phyloP scores from a whole-genome alignment of 768 basidiomycete species.

The Trametes maxima region DNA sequence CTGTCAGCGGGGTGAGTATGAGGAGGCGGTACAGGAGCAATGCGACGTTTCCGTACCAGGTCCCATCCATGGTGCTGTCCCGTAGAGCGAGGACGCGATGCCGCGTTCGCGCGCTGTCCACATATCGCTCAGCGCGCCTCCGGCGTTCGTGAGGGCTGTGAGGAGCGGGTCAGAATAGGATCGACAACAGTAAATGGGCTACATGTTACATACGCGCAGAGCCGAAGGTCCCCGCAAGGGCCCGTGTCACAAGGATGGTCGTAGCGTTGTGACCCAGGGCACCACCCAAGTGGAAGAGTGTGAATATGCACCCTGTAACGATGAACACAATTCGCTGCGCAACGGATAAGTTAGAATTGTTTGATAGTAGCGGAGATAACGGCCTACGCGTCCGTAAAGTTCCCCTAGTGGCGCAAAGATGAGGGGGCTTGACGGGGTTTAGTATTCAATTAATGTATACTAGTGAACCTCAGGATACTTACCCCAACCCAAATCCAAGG shows the following conservation, averaged over 20 bases:
- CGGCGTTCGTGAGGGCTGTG: slow-evolving; percentile 59
- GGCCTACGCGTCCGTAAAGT: slow-evolving; percentile 51
- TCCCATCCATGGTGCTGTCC: slow-evolving; percentile 58
- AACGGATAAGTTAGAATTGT: neutral
- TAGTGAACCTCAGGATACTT: slow-evolving; percentile 15
- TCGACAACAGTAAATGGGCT: too few relatives aligned
- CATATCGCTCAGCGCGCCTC: slow-evolving; percentile 59
- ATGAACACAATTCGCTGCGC: slow-evolving; percentile 55
- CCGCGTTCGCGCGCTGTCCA: slow-evolving; percentile 63
- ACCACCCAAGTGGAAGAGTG: slow-evolving; percentile 56
- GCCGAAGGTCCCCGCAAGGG: slow-evolving; percentile 61
- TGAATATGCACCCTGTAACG: slow-evolving; percentile 52
- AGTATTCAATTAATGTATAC: neutral
- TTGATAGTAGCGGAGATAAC: neutral
- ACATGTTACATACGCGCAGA: slow-evolving; percentile 48
- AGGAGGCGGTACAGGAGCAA: too few relatives aligned
- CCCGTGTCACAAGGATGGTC: slow-evolving; percentile 51
- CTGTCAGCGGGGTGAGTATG: slow-evolving; percentile 30
- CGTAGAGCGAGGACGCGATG: slow-evolving; percentile 59
- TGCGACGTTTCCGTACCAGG: slow-evolving; percentile 41
- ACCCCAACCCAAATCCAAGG: slow-evolving; percentile 64
- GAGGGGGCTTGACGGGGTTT: slow-evolving; percentile 39
- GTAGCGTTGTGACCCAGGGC: slow-evolving; percentile 51
- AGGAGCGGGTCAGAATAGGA: neutral
- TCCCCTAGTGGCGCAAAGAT: slow-evolving; percentile 64